phyloP scores from a whole-genome alignment of 805 yeast genomes.

The Metschnikowia vanudenii region DNA sequence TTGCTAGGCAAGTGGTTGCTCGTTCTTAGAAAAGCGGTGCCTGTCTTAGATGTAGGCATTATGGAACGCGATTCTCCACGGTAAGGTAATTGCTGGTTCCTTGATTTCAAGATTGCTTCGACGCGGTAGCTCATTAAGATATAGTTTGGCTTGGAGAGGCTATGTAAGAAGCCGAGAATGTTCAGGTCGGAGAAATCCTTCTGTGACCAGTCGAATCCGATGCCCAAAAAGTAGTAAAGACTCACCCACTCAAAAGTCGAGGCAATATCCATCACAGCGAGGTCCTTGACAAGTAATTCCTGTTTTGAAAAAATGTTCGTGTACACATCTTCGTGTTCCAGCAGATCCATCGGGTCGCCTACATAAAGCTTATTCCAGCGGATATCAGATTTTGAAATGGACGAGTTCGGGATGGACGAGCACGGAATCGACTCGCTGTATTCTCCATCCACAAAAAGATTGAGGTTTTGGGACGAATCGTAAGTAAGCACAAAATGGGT shows the following conservation, averaged over 20 bases:
- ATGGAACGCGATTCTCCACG: not conserved
- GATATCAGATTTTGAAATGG: conserved; percentile 20
- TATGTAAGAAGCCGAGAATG: conserved; percentile 13
- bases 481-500: conserved; percentile 37
- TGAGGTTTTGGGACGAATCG: conserved; percentile 38
- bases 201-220: conserved; percentile 50
- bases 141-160: conserved; percentile 5
- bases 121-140: conserved; percentile 7
- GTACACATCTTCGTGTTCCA: conserved; percentile 8
- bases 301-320: conserved; percentile 16
- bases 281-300: conserved; percentile 35
- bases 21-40: not conserved
- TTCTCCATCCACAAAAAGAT: conserved; percentile 50
- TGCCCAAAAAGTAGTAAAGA: conserved; percentile 43
- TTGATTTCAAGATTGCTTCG: not conserved
- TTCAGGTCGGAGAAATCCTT: conserved; percentile 35
- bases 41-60: not conserved
- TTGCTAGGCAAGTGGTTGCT: conserved; percentile 6
- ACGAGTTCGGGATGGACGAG: conserved; percentile 23
- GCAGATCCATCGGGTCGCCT: conserved; percentile 21
- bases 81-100: conserved; percentile 2
- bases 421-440: conserved; percentile 44
- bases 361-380: conserved; percentile 38
- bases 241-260: conserved; percentile 52
- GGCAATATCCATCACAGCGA: conserved; percentile 37